Percentiles rank a stretch among this genome's conserved stretches.
Evolutionary conservation across 1,284 basidiomycete genomes (phyloP).

Genomic region (Puccinia coronata): DNA sequence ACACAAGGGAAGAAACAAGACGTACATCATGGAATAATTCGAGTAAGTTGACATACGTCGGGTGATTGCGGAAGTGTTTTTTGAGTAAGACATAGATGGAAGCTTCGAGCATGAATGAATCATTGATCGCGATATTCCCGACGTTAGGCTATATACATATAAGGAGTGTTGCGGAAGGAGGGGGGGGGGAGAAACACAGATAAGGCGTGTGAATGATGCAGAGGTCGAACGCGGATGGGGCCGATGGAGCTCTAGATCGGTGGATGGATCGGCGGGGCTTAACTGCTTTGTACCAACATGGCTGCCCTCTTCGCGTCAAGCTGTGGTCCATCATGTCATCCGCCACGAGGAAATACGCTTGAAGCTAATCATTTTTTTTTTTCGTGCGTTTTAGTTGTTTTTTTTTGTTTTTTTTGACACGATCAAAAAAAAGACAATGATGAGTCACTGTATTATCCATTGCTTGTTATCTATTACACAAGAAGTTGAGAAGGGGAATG

Average conservation of each 20-base stretch:
- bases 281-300: constrained; percentile 77
- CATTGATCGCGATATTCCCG: constrained; percentile 90
- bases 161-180: too few species aligned
- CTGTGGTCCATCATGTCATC: constrained; percentile 98
- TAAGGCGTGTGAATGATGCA: too few species aligned
- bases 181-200: too few species aligned
- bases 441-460: too few species aligned
- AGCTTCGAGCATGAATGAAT: constrained; percentile 92
- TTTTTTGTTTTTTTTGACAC: too few species aligned
- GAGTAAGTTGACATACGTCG: constrained; percentile 82
- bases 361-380: constrained; percentile 61
- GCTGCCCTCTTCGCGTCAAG: constrained; percentile 93
- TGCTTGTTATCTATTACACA: too few species aligned
- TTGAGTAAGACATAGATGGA: constrained; percentile 91
- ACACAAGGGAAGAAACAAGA: constrained; percentile 23
- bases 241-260: background rate
- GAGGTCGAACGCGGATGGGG: too few species aligned
- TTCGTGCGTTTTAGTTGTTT: too few species aligned
- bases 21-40: constrained; percentile 84
- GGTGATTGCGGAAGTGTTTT: constrained; percentile 77
- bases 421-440: too few species aligned
- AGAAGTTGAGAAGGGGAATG: constrained; percentile 57
- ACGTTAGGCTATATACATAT: constrained; percentile 71
- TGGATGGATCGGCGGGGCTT: too few species aligned
- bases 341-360: constrained; percentile 96